Percentiles rank a stretch among this genome's conserved stretches.
These are phyloP conservation scores for Lagenidium giganteum DNA, from an alignment of 352 stramenopile species.

Conservation along the genomic window DNA sequence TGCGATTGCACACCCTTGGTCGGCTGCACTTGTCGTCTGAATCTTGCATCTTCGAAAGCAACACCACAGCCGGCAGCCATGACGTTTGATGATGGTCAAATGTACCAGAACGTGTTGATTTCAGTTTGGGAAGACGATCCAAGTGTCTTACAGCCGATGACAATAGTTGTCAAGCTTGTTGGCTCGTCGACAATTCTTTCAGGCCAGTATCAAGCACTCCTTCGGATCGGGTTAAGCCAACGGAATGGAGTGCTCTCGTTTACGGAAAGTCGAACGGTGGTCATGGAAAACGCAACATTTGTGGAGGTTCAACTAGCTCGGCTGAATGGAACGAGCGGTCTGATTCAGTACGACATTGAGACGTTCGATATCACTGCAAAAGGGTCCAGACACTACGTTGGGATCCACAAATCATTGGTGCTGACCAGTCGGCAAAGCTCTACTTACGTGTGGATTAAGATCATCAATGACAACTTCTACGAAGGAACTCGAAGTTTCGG, in stretches of 20 bases:
- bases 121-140: conserved; percentile 32
- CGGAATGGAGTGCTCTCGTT: conserved; percentile 30
- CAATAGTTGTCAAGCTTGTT: conserved; percentile 17
- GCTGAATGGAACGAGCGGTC: conserved; percentile 39
- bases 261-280: conserved; percentile 7
- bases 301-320: conserved; percentile 38
- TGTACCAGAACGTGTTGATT: conserved; percentile 24
- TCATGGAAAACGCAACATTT: conserved; percentile 31
- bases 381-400: conserved; percentile 31
- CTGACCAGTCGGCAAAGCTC: conserved; percentile 33
- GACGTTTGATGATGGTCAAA: conserved; percentile 39
- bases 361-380: conserved; percentile 37
- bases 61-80: conserved; percentile 16
- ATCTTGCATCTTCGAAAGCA: conserved; percentile 12
- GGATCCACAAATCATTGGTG: conserved; percentile 12
- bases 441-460: conserved; percentile 26
- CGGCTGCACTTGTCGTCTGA: conserved; percentile 31
- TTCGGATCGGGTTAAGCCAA: conserved; percentile 24
- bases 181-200: conserved; percentile 8
- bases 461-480: conserved; percentile 46
- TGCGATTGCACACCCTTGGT: conserved; percentile 19
- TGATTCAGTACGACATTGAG: conserved; percentile 29
- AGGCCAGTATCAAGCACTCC: conserved; percentile 15
- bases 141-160: conserved; percentile 13
- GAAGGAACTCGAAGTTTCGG: conserved; percentile 28